These are phyloP conservation scores for Aureoboletus auriporus DNA, from an alignment of 768 basidiomycete species.

Conservation along the genomic window DNA sequence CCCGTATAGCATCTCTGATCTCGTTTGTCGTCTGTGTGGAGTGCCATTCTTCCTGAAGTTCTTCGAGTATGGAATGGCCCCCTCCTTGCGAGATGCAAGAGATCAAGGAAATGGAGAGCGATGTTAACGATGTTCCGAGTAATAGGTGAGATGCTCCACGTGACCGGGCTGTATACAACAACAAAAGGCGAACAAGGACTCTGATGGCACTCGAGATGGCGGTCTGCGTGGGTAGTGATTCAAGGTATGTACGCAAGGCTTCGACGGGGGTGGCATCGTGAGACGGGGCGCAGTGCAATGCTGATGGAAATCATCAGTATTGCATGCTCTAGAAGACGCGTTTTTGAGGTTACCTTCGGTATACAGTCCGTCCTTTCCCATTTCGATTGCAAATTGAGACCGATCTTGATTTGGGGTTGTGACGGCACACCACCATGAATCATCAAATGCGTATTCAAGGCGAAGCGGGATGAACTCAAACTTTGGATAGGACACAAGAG, in stretches of 20 bases:
- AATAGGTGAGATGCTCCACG: slow-evolving; percentile 69
- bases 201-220: slow-evolving; percentile 58
- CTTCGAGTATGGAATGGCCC: slow-evolving; percentile 66
- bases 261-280: slow-evolving; percentile 18
- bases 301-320: slow-evolving; percentile 13
- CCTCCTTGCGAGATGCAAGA: slow-evolving; percentile 73
- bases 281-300: slow-evolving; percentile 16
- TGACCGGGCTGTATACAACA: slow-evolving; percentile 60
- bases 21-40: slow-evolving; percentile 18
- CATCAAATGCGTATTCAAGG: slow-evolving; percentile 73
- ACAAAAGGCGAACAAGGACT: slow-evolving; percentile 60
- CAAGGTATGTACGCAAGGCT: slow-evolving; percentile 48
- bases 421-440: slow-evolving; percentile 57
- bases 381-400: slow-evolving; percentile 40
- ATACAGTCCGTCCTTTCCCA: slow-evolving; percentile 49
- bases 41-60: slow-evolving; percentile 69
- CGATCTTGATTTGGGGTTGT: slow-evolving; percentile 28
- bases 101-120: slow-evolving; percentile 69
- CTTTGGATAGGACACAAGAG: slow-evolving; percentile 45
- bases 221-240: slow-evolving; percentile 70
- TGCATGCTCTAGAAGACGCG: not conserved
- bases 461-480: slow-evolving; percentile 61
- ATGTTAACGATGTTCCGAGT: slow-evolving; percentile 76
- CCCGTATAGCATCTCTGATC: slow-evolving; percentile 32
- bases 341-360: slow-evolving; percentile 22